Conservation (phyloP, 2,329 filamentous ascomycete genomes). For the Fusarium chuoi region DNA sequence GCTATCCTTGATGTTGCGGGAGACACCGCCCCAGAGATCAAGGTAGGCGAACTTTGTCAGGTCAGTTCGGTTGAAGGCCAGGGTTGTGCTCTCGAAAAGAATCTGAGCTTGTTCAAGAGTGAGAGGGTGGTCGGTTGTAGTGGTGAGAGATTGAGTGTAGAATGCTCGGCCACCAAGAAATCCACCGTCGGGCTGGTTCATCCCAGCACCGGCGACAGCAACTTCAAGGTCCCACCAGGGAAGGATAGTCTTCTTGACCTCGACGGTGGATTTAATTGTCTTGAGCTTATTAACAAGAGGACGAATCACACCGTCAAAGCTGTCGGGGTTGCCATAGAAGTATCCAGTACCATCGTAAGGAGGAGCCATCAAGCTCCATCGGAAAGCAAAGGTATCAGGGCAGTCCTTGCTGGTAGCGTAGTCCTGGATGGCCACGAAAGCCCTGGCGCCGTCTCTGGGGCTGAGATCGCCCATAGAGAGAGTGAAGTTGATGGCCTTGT, state of each 20-base stretch:
- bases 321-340: slow-evolving; percentile 40
- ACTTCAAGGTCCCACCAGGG: slow-evolving; percentile 41
- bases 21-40: slow-evolving; percentile 43
- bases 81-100: slow-evolving; percentile 28
- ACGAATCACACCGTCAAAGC: slow-evolving; percentile 28
- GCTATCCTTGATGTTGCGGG: slow-evolving; percentile 29
- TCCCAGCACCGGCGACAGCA: slow-evolving; percentile 27
- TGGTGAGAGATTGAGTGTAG: slow-evolving; percentile 35
- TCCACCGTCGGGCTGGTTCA: slow-evolving; percentile 36
- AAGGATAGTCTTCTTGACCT: slow-evolving; percentile 33
- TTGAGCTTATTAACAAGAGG: slow-evolving; percentile 29
- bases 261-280: slow-evolving; percentile 9
- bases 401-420: slow-evolving; percentile 21
- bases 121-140: slow-evolving; percentile 39
- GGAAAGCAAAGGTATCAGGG: slow-evolving; percentile 39
- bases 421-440: slow-evolving; percentile 39
- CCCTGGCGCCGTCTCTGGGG: slow-evolving; percentile 25
- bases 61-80: slow-evolving; percentile 40
- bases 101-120: slow-evolving; percentile 31
- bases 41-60: slow-evolving; percentile 36
- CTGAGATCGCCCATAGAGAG: slow-evolving; percentile 25
- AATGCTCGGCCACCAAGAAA: slow-evolving; percentile 37
- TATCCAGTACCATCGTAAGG: slow-evolving; percentile 33
- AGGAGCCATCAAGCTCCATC: slow-evolving; percentile 32
- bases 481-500: slow-evolving; percentile 38